Percentiles rank a stretch among this genome's conserved stretches.
phyloP scores from a whole-genome alignment of 129 eudicot genomes.

The Flaveria robusta region DNA sequence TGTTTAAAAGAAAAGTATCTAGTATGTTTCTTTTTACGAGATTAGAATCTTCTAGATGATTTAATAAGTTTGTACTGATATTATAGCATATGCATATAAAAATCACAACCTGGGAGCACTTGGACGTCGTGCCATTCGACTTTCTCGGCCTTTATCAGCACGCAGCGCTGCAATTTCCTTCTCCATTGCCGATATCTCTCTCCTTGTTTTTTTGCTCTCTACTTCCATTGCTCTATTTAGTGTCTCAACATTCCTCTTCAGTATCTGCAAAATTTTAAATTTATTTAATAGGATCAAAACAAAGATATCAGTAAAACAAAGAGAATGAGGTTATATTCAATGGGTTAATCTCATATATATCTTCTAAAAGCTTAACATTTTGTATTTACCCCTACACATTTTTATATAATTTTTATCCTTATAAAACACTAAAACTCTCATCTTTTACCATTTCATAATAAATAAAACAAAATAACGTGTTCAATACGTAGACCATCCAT shows the following conservation, averaged over 20 bases:
- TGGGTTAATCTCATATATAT: background rate
- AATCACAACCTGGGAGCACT: constrained; percentile 51
- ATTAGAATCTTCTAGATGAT: background rate
- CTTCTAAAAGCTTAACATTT: background rate
- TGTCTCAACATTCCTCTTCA: constrained; percentile 80
- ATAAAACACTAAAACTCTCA: background rate
- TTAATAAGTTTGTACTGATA: background rate
- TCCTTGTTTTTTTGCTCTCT: constrained; percentile 80
- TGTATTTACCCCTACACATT: background rate
- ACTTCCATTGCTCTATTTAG: constrained; percentile 83
- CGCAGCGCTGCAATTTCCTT: constrained; percentile 78
- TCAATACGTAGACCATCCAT: background rate
- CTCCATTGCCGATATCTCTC: constrained; percentile 81
- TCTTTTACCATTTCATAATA: background rate
- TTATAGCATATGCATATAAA: background rate
- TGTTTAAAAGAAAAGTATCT: background rate
- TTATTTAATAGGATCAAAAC: background rate
- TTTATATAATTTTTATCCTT: background rate
- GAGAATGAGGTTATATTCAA: background rate
- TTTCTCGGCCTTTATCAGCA: constrained; percentile 55
- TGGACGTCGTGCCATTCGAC: constrained; percentile 39
- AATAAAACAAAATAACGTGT: background rate
- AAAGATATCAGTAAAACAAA: background rate
- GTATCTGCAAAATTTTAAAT: constrained; percentile 48
- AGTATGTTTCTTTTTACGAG: background rate